Conservation (phyloP, 2,329 filamentous ascomycete species). For the Cordyceps farinosa region DNA sequence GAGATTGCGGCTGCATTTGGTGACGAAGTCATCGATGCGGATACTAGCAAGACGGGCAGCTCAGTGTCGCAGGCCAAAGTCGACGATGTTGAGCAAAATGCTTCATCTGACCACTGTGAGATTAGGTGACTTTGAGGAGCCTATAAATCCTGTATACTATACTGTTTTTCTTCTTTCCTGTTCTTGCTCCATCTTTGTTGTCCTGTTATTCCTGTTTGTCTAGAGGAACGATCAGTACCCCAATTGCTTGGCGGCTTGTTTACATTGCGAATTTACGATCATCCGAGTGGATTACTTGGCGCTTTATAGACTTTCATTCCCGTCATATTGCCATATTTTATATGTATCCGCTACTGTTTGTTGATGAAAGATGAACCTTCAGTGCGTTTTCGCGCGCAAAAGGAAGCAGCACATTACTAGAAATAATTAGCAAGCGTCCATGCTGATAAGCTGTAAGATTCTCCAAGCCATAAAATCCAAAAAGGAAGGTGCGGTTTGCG, state of each 20-base stretch:
- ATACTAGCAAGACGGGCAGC: neutral
- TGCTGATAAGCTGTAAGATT: neutral
- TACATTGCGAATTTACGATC: too few species aligned
- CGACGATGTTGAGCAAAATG: neutral
- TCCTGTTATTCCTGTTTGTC: neutral
- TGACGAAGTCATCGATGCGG: slow-evolving; percentile 37
- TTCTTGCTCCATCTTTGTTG: neutral
- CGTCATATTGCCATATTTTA: too few species aligned
- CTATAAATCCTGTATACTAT: too few species aligned
- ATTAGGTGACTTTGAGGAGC: neutral
- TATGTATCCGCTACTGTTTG: too few species aligned
- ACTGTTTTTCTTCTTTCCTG: neutral
- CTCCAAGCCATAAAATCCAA: neutral
- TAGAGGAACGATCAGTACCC: too few species aligned
- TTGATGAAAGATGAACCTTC: too few species aligned
- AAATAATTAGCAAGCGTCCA: neutral
- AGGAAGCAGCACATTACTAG: neutral
- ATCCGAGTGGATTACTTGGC: too few species aligned
- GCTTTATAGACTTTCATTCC: too few species aligned
- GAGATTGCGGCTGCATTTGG: slow-evolving; percentile 48
- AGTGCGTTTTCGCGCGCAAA: neutral
- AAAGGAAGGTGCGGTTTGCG: slow-evolving; percentile 1
- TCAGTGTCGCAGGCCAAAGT: neutral
- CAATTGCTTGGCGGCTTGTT: too few species aligned
- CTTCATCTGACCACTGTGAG: neutral